Evolutionary conservation across 2,329 filamentous ascomycete species (phyloP).

Genomic region (Tympanopsis confertula): DNA sequence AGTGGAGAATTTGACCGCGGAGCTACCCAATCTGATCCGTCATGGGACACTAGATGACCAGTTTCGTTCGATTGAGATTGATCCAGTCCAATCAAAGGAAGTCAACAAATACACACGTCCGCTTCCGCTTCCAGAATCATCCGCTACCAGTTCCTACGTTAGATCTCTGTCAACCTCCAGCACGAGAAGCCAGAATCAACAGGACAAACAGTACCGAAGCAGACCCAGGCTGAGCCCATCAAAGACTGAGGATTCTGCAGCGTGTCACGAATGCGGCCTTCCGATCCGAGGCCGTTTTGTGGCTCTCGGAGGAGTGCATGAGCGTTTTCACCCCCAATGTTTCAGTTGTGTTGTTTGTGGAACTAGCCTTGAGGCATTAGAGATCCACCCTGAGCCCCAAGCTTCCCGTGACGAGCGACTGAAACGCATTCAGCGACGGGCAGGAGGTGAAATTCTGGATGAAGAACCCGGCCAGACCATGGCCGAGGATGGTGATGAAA

Average conservation of each 20-base stretch:
- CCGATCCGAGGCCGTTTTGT: constrained; percentile 87
- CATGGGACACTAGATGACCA: neutral
- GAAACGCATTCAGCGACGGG: constrained; percentile 56
- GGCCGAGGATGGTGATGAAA: constrained; percentile 61
- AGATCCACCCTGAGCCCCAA: constrained; percentile 88
- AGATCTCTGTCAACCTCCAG: constrained; percentile 20
- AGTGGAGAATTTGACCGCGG: neutral
- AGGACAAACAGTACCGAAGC: constrained; percentile 25
- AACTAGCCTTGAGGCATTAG: constrained; percentile 82
- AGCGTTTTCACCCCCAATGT: constrained; percentile 85
- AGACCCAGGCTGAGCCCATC: constrained; percentile 36
- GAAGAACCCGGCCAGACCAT: constrained; percentile 53
- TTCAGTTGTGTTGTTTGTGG: constrained; percentile 83
- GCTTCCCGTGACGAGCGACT: constrained; percentile 59
- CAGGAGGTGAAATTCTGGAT: constrained; percentile 42
- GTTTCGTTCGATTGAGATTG: neutral
- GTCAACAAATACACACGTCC: neutral
- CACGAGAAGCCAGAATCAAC: constrained; percentile 31
- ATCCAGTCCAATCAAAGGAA: neutral
- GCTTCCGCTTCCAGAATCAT: too few species aligned
- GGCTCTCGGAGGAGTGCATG: constrained; percentile 58
- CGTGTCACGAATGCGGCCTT: constrained; percentile 72
- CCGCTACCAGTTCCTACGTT: constrained; percentile 11
- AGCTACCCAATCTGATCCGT: neutral
- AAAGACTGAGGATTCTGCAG: constrained; percentile 46